Evolutionary conservation across 805 yeast species (phyloP), one percentile per base, ranked within the genome.

Genomic region (Candida schatavii): DNA sequence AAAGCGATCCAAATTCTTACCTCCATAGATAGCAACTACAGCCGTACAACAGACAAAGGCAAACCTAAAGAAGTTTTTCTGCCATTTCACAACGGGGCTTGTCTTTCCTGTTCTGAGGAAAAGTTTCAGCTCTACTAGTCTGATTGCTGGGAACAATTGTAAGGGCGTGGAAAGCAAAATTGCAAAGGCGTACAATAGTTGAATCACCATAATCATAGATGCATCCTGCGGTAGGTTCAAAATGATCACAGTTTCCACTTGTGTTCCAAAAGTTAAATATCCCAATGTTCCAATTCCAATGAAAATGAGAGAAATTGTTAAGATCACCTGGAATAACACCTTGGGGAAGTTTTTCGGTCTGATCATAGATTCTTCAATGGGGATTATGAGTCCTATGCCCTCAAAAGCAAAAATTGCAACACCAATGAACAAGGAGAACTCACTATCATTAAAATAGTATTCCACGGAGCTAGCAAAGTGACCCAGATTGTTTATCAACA

Each of bases 401-500:
- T 86, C 95, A 56, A 85, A 86, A n/a, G 93, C 88, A 67, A 86
- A 86, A 23, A 86, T 85, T 2, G 91, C 90, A 5, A 86, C 87
- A 6, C 95, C 95, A 39, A 85, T 80, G 54, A 85, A 85, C 37
- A 86, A 62, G 0, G 91, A 78, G 72, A 87, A 85, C 39, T 72
- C 72, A 3, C 72, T 67, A 23, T 66, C 46, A 57, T 85, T 85
- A 62, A 85, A 75, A 26, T 62, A 57, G 38, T 62, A 59, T 18
- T 69, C 67, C 25, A 85, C 69, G 2, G 77, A 80, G 2, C 67
- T 68, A 1, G 81, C 81, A 0, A 74, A 59, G 2, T 40, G 37
- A 2, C 67, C 57, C 2, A 42, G 18, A 39, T 82, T 79, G 41
- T 65, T 57, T 0, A 49, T 43, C 14, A 61, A 37, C 55, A 82